Percentiles rank a stretch among this genome's conserved stretches.
Evolutionary conservation across 495 filamentous ascomycete species (phyloP).

Genomic region (Penicillium parvum): DNA sequence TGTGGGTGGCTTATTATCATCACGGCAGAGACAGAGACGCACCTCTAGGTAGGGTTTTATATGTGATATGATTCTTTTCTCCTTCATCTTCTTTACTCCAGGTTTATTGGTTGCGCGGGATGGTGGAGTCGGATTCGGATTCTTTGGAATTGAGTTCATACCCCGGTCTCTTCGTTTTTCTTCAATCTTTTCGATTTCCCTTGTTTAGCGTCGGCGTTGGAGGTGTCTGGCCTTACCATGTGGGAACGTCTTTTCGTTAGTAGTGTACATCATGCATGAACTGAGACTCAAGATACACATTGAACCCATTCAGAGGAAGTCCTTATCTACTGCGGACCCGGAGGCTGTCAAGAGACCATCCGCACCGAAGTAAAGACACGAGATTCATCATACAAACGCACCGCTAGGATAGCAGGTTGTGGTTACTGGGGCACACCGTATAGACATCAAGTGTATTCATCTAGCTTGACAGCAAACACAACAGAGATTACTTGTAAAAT

Average conservation of each 20-base stretch:
- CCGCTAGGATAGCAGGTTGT: too few species aligned
- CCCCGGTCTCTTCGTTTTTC: constrained; percentile 3
- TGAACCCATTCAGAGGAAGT: background rate
- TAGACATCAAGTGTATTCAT: constrained; percentile 22
- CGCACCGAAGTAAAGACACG: background rate
- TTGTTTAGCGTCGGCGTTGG: constrained; percentile 16
- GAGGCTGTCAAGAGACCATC: background rate
- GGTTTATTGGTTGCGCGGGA: background rate
- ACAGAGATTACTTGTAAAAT: constrained; percentile 25
- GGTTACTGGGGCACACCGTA: background rate
- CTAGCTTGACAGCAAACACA: constrained; percentile 18
- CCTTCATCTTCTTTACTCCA: background rate
- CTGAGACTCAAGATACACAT: background rate
- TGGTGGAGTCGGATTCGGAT: background rate
- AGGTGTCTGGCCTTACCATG: constrained; percentile 8
- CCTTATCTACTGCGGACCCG: background rate
- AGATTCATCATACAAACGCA: too few species aligned
- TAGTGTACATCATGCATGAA: background rate
- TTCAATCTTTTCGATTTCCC: constrained; percentile 8
- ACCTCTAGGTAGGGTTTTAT: too few species aligned
- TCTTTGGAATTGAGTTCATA: background rate
- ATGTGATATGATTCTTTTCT: constrained; percentile 5
- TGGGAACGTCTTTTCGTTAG: background rate
- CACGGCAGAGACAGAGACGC: constrained; percentile 10
- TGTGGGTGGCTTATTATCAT: constrained; percentile 48